Evolutionary conservation across 768 basidiomycete species (phyloP), one percentile per base, ranked within the genome.

Genomic region (Psilocybe azurescens): DNA sequence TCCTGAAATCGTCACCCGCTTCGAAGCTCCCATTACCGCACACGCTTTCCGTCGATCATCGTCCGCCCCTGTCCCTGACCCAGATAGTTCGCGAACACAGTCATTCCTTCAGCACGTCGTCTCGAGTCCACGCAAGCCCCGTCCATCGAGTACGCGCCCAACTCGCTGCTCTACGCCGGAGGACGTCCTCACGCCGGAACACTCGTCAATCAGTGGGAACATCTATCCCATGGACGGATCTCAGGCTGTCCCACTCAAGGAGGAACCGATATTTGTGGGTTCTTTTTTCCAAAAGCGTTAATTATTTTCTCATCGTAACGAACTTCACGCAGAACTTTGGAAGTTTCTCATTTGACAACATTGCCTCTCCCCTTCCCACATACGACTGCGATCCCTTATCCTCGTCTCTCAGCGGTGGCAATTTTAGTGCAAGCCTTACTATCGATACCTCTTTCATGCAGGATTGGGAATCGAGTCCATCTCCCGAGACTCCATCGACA

Each of bases 1-100:
- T 38, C 82, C 89, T 3, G 81, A 88, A 72, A 77, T 93, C 69
- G 80, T 90, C 53, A 90, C 91, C 5, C 84, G 89, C 59, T 93
- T 93, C 71, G 90, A 92, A 72, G 83, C 84, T 2, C 91, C 91
- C 58, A 85, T 93, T 56, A 93, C 91, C 0, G 91, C 87, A n/a
- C 81, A 84, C 56, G 79, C 83, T 50, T 93, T 85, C 77, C 83
- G 84, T 47, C 86, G 90, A 38, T 89, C 88, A 28, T 89, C 88
- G 10, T 90, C 89, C 48, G 84, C 79, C 2, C 86, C 86, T 1
- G 73, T 82, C 24, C 78, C 80, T 9, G 79, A 82, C 52, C 72
- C 74, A 4, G 78, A 76, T 41, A 75, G 75, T 50, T 64, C 66
- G 1, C 67, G 68, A 30, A 70, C 73, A 20, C 73, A 78, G 62